Conservation (phyloP, 2,329 filamentous ascomycete genomes). For the Pseudodiploospora longispora region DNA sequence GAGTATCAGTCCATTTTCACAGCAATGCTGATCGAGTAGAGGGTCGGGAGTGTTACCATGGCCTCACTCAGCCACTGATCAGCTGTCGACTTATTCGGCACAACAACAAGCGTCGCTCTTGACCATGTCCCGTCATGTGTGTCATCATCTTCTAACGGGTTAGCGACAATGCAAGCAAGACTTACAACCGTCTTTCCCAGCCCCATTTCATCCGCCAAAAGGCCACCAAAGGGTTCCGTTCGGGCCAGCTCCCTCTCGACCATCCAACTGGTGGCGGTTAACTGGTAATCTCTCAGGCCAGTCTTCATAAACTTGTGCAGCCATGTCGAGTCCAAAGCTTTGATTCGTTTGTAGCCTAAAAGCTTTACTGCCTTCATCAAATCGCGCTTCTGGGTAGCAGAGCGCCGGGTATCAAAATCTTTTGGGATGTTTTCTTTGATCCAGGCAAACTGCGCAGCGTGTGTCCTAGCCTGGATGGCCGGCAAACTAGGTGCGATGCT, state of each 20-base stretch:
- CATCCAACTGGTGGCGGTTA: constrained; percentile 48
- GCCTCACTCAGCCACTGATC: constrained; percentile 18
- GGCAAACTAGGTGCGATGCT: background rate
- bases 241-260: constrained; percentile 35
- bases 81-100: constrained; percentile 15
- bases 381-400: constrained; percentile 9
- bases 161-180: constrained; percentile 63
- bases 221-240: background rate
- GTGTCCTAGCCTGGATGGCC: constrained; percentile 3
- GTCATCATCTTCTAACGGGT: constrained; percentile 36
- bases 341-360: constrained; percentile 15
- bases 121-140: constrained; percentile 20
- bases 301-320: constrained; percentile 12
- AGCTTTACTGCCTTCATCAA: constrained; percentile 6
- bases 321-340: constrained; percentile 5
- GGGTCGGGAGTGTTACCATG: background rate
- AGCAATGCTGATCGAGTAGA: background rate
- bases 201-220: constrained; percentile 56
- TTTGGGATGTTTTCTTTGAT: constrained; percentile 9
- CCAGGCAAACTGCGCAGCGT: constrained; percentile 2
- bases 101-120: constrained; percentile 25
- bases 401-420: constrained; percentile 9
- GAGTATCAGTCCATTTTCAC: background rate
- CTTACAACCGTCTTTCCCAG: constrained; percentile 65
- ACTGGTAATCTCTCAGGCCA: constrained; percentile 38